phyloP scores from a whole-genome alignment of 352 stramenopile genomes.

The Globisporangium radiosum region DNA sequence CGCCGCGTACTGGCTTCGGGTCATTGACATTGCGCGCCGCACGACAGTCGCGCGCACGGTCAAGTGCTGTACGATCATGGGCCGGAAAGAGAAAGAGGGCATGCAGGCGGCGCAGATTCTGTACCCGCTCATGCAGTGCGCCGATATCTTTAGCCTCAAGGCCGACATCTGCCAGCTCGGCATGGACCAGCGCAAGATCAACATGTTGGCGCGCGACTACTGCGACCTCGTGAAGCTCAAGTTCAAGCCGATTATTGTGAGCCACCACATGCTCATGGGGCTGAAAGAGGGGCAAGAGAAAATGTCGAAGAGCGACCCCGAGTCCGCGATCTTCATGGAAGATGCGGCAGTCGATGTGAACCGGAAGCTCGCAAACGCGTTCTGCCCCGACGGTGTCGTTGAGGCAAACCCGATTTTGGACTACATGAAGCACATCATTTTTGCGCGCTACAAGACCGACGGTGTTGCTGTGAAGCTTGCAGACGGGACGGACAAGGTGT shows the following conservation, averaged over 20 bases:
- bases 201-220: slow-evolving; percentile 98
- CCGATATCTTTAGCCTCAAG: slow-evolving; percentile 99
- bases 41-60: slow-evolving; percentile 92
- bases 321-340: slow-evolving; percentile 99
- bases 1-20: slow-evolving; percentile 89
- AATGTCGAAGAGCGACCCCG: slow-evolving; percentile 99
- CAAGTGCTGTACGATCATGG: slow-evolving; percentile 99
- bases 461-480: slow-evolving; percentile 48
- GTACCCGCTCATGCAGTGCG: slow-evolving; percentile 98
- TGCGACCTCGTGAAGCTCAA: slow-evolving; percentile 94
- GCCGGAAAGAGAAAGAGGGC: slow-evolving; percentile 84
- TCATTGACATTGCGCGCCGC: slow-evolving; percentile 92
- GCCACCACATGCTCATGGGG: slow-evolving; percentile 99
- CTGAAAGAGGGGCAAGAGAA: slow-evolving; percentile 99
- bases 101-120: slow-evolving; percentile 95
- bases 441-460: slow-evolving; percentile 57
- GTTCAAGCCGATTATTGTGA: slow-evolving; percentile 95
- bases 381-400: slow-evolving; percentile 89
- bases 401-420: slow-evolving; percentile 95
- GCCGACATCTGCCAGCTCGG: slow-evolving; percentile 99
- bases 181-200: slow-evolving; percentile 98
- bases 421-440: slow-evolving; percentile 98
- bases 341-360: slow-evolving; percentile 92
- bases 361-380: slow-evolving; percentile 98
- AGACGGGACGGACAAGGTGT: slow-evolving; percentile 65